phyloP scores from a whole-genome alignment of 192 early-diverging fungal genomes.

The Podila epigama region DNA sequence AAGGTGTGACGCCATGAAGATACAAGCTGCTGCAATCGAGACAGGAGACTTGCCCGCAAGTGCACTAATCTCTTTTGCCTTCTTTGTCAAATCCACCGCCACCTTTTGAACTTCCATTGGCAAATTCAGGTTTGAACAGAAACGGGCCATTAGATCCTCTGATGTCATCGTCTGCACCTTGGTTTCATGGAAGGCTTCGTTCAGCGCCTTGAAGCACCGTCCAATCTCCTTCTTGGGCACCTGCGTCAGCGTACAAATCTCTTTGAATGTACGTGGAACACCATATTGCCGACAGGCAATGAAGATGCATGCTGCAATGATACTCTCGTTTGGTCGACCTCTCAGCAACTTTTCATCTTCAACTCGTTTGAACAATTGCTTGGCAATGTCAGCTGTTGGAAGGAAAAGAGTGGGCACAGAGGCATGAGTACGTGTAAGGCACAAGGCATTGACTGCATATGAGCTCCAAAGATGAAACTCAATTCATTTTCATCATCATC shows the following conservation, averaged over 20 bases:
- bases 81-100: conserved; percentile 73
- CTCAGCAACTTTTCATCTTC: conserved; percentile 84
- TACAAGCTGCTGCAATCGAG: conserved; percentile 89
- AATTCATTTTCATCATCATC: background rate
- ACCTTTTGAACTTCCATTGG: conserved; percentile 71
- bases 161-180: conserved; percentile 71
- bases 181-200: conserved; percentile 60
- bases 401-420: background rate
- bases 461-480: background rate
- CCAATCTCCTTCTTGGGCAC: conserved; percentile 97
- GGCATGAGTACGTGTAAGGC: background rate
- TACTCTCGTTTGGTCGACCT: conserved; percentile 82
- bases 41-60: conserved; percentile 92
- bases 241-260: conserved; percentile 88
- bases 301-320: conserved; percentile 92
- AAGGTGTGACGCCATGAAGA: conserved; percentile 86
- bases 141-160: conserved; percentile 80
- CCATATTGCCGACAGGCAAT: conserved; percentile 88
- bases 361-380: conserved; percentile 86
- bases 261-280: conserved; percentile 91
- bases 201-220: conserved; percentile 76
- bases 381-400: conserved; percentile 70
- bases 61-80: conserved; percentile 80
- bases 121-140: conserved; percentile 80
- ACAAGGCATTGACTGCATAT: background rate